Evolutionary conservation across 768 basidiomycete species (phyloP).

Genomic region (Tylopilus balloui): DNA sequence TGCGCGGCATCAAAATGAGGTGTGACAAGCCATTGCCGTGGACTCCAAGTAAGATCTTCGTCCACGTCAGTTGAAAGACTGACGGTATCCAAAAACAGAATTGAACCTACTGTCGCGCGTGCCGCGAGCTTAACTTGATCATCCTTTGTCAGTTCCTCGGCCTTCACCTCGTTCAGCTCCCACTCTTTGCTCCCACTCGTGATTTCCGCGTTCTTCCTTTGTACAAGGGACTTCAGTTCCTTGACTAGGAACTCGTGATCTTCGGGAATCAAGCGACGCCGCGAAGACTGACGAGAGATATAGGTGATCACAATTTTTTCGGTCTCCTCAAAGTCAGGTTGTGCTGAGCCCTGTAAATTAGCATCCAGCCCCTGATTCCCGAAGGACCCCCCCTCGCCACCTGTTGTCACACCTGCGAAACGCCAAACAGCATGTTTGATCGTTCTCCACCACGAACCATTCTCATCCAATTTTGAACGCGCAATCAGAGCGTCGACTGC

Average conservation of each 20-base stretch:
- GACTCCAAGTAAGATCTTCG: constrained; percentile 63
- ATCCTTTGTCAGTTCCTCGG: constrained; percentile 67
- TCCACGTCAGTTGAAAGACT: background rate
- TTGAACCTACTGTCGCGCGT: constrained; percentile 58
- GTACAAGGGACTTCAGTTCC: constrained; percentile 48
- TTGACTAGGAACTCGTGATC: constrained; percentile 54
- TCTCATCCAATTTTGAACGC: constrained; percentile 29
- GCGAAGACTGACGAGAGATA: constrained; percentile 59
- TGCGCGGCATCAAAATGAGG: constrained; percentile 79
- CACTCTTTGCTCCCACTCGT: constrained; percentile 35
- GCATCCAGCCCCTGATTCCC: background rate
- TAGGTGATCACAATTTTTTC: constrained; percentile 65
- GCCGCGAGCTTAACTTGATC: constrained; percentile 66
- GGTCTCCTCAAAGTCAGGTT: constrained; percentile 35
- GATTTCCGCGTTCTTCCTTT: constrained; percentile 29
- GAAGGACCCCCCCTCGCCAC: constrained; percentile 31
- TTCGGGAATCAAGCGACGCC: constrained; percentile 46
- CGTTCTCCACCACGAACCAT: constrained; percentile 76
- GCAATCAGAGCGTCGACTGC: constrained; percentile 52
- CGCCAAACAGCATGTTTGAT: constrained; percentile 59
- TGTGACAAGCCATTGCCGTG: constrained; percentile 84
- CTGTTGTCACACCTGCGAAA: constrained; percentile 52
- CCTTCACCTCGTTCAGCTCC: constrained; percentile 58
- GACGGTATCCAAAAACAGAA: background rate
- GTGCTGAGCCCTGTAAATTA: background rate